Base-by-base conservation (phyloP, 2,329 filamentous ascomycete genomes). In the Pyrenochaeta sp. region DNA sequence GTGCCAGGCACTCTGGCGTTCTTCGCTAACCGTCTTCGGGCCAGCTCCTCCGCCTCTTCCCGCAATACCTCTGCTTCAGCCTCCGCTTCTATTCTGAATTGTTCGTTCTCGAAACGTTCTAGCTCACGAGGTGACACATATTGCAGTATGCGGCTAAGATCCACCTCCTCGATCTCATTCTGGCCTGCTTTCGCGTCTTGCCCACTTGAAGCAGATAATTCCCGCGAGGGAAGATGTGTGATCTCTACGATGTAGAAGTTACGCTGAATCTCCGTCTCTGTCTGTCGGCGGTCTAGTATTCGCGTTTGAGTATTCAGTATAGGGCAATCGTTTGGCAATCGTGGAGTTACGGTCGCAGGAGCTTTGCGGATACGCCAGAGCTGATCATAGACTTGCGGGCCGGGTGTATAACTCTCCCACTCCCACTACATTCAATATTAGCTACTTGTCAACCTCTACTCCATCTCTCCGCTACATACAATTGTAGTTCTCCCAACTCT, bases 81-180 rank as follows among this genome's bases (percentile, higher is more conserved):
- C 50, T 72, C 68, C 0, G 69, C 67, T 49, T 75, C 69, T 9
- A 67, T 57, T 8, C 51, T 58, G 54, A 72, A 75, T 54, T 74
- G 68, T 44, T 66, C 67, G 37, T 75, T 74, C 49, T 77, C 74
- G 39, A 65, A 77, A 8, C 72, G 61, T 40, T 76, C 72, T 6
- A 76, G 59, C 59, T 77, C 73, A 10, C 62, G 52, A 5, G 62
- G 64, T 1, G 68, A 72, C 3, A 76, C 72, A 44, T 69, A 75
- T 6, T 69, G 51, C 36, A 75, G 47, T 30, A 77, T 76, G 22
- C 66, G 58, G 43, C 65, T 68, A 37, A 72, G 39, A 44, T 75
- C 69, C 13, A 76, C 71, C 8, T 71, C 56, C 22, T 63, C 52
- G 2, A 60, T 52, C 19, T 69, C 68, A 40, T 51, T 61, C 10